Percentiles rank a stretch among this genome's conserved stretches.
phyloP scores from a whole-genome alignment of 345 rosid species.

The Theobroma cacao region DNA sequence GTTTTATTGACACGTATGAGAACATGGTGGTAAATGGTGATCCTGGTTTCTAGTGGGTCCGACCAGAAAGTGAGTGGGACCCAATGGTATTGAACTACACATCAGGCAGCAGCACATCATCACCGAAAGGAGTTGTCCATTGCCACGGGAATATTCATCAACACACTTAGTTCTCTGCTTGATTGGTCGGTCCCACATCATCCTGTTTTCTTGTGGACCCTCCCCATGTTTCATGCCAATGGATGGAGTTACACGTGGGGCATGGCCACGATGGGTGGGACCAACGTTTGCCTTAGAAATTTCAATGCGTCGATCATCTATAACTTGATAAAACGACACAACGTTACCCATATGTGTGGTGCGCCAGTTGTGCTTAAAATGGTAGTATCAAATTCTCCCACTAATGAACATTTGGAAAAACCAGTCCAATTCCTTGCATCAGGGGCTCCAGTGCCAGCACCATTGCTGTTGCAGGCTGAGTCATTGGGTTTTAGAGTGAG shows the following conservation, averaged over 20 bases:
- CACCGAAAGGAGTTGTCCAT: slow-evolving; percentile 8
- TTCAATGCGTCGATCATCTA: background rate
- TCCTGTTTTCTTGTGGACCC: slow-evolving; percentile 73
- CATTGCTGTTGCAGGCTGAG: background rate
- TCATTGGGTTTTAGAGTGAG: background rate
- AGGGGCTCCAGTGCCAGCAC: background rate
- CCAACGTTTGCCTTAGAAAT: slow-evolving; percentile 5
- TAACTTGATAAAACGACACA: background rate
- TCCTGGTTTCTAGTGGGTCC: slow-evolving; percentile 34
- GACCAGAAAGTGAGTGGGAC: slow-evolving; percentile 11
- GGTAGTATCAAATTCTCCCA: background rate
- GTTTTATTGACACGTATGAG: slow-evolving; percentile 22
- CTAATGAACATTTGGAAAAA: background rate
- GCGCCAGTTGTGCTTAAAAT: slow-evolving; percentile 14
- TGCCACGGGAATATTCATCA: slow-evolving; percentile 1
- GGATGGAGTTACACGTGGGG: slow-evolving; percentile 91
- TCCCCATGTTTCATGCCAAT: slow-evolving; percentile 86
- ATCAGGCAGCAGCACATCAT: slow-evolving; percentile 10
- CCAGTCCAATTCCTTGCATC: background rate
- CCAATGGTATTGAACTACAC: slow-evolving; percentile 15
- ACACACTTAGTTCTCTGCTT: background rate
- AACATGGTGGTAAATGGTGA: slow-evolving; percentile 47
- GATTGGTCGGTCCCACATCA: slow-evolving; percentile 8
- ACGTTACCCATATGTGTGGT: slow-evolving; percentile 9
- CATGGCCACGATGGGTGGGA: slow-evolving; percentile 66